These are phyloP conservation scores for Pseudoscleropodium purum DNA, from an alignment of 225 moss, liverwort and hornwort species.

Conservation along the genomic window DNA sequence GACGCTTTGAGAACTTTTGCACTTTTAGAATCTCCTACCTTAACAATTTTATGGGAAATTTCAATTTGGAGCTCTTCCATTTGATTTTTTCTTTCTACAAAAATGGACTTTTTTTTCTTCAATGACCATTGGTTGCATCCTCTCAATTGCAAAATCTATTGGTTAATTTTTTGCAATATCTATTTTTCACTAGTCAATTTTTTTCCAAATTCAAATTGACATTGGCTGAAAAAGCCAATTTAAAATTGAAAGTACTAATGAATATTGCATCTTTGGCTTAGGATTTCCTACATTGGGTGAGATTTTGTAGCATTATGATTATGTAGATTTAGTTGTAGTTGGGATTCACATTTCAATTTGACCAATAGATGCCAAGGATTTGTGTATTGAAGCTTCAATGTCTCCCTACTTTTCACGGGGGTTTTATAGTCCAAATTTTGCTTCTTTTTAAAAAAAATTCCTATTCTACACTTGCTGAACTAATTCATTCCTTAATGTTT, in stretches of 20 bases:
- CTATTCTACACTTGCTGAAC: accelerated
- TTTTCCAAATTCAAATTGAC: accelerated
- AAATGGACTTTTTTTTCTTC: background rate
- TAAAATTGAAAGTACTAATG: background rate
- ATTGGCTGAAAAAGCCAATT: background rate
- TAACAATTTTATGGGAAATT: background rate
- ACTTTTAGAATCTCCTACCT: no score
- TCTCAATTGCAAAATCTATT: background rate
- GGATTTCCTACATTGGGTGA: accelerated
- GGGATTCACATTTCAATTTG: background rate
- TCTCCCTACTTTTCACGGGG: background rate
- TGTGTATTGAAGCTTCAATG: background rate
- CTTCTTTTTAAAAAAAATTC: background rate
- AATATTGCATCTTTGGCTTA: background rate
- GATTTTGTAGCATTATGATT: background rate
- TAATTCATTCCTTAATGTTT: background rate
- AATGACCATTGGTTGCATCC: background rate
- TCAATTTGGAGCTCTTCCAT: background rate
- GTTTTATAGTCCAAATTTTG: background rate
- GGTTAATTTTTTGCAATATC: background rate
- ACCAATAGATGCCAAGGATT: background rate
- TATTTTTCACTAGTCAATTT: accelerated
- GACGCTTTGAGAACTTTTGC: no score
- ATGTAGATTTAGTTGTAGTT: background rate
- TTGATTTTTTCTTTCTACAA: accelerated